Evolutionary conservation across 2,329 filamentous ascomycete genomes (phyloP), one percentile per base, ranked within the genome.

Genomic region (Sodiomyces alkalinus): DNA sequence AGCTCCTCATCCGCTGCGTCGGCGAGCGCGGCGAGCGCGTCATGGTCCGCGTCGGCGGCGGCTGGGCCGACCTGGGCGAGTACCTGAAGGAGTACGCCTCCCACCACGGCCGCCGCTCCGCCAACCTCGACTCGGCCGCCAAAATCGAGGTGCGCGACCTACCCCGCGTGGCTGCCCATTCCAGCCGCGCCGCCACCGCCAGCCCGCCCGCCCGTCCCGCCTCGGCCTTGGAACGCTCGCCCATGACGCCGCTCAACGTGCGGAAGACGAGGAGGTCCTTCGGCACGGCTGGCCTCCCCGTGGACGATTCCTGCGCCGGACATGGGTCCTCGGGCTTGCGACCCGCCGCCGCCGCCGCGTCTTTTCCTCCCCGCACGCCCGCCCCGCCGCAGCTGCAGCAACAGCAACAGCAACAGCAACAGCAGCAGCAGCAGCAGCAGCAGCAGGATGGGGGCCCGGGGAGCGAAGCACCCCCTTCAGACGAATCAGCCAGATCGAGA

Each of bases 31-130:
- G 81, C 11, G 85, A 96, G 51, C 74, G 90, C 28, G 85, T 96
- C 35, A 96, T 98, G 90, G 90, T 98, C 6, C 80, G 90, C 19
- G 87, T 98, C 9, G 90, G 90, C 9, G 90, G 90, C 33, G 90
- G 90, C n/a, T 98, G 90, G 90, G 85, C 86, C 10, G 90, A 98
- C 51, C 61, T 98, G 13, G 87, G 80, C 20, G 90, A 96, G 51
- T 98, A 94, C 46, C 64, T 98, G 22, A 79, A 85, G 41, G 83
- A 93, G 49, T 98, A 94, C 44, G 86, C 85, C 6, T 74, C 75
- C 33, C 90, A 98, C 47, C 90, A 98, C 48, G 80, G 81, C 23
- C 75, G 81, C n/a, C 74, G 70, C 22, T 68, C 68, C 28, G 50
- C 56, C 33, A 52, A 52, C 30, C 44, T 46, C 17, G 47, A 48